phyloP scores from a whole-genome alignment of 108 stramenopile species.

The Conticribra weissflogii region DNA sequence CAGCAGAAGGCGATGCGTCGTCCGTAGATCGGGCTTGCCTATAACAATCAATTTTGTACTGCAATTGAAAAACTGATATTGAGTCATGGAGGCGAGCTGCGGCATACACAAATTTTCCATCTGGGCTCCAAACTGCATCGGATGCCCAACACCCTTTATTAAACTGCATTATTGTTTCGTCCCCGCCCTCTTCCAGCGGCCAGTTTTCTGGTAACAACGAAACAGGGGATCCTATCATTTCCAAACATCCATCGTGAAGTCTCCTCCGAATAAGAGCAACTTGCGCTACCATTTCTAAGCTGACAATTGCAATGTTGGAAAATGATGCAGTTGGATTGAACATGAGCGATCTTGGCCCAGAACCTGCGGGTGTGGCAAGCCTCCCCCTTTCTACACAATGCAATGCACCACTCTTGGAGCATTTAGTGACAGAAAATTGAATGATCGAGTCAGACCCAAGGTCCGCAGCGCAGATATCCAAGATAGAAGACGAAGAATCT shows the following conservation, averaged over 20 bases:
- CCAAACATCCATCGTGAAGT: constrained; percentile 32
- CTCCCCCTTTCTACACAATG: constrained; percentile 31
- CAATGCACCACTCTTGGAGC: constrained; percentile 2
- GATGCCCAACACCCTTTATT: constrained; percentile 48
- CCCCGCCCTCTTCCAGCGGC: constrained; percentile 17
- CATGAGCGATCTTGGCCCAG: constrained; percentile 48
- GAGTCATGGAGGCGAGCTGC: constrained; percentile 48
- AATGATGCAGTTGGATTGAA: constrained; percentile 34
- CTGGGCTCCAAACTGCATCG: constrained; percentile 49
- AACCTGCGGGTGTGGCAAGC: constrained; percentile 47
- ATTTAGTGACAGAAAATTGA: constrained; percentile 27
- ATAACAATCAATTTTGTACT: constrained; percentile 23
- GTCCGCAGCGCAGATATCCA: constrained; percentile 39
- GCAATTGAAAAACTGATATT: constrained; percentile 38
- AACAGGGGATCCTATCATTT: constrained; percentile 24
- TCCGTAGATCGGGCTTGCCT: neutral
- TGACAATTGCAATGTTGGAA: constrained; percentile 39
- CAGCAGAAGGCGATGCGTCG: constrained; percentile 5
- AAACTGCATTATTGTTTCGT: constrained; percentile 25
- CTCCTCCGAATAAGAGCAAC: constrained; percentile 35
- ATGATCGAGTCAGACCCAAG: constrained; percentile 45
- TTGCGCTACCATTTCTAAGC: constrained; percentile 48
- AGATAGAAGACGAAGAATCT: constrained; percentile 9
- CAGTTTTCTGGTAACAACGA: constrained; percentile 43
- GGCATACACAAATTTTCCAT: constrained; percentile 47